phyloP scores from a whole-genome alignment of 228 moss, liverwort and hornwort genomes.

The Sphagnum magellanicum region DNA sequence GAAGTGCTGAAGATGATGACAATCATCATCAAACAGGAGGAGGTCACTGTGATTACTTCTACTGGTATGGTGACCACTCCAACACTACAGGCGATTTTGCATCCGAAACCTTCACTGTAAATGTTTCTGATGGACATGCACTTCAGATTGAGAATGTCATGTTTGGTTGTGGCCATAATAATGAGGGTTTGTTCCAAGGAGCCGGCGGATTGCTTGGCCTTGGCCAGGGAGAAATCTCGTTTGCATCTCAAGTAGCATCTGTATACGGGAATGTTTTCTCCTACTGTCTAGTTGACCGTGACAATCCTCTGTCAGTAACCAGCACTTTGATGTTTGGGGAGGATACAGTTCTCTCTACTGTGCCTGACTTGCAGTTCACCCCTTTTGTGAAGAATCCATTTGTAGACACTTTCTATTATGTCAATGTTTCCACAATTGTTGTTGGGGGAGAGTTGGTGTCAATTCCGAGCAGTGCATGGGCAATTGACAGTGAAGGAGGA shows the following conservation, averaged over 20 bases:
- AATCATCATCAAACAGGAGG: constrained; percentile 9
- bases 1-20: constrained; percentile 7
- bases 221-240: constrained; percentile 50
- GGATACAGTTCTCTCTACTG: constrained; percentile 19
- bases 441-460: constrained; percentile 28
- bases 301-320: constrained; percentile 24
- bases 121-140: constrained; percentile 27
- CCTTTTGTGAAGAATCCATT: constrained; percentile 32
- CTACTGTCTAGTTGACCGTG: constrained; percentile 45
- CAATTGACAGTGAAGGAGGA: constrained; percentile 31
- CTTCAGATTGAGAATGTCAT: constrained; percentile 43
- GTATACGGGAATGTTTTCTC: constrained; percentile 48
- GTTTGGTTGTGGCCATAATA: constrained; percentile 57
- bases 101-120: constrained; percentile 46
- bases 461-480: constrained; percentile 30
- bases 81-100: constrained; percentile 52
- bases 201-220: constrained; percentile 51
- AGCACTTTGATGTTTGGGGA: constrained; percentile 46
- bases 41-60: constrained; percentile 34
- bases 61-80: constrained; percentile 46
- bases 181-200: constrained; percentile 48
- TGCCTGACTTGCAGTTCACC: constrained; percentile 35
- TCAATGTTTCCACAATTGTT: constrained; percentile 39
- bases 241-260: constrained; percentile 44
- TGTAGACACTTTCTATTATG: constrained; percentile 44